Conservation (phyloP, 2,329 filamentous ascomycete species). For the Capronia americana region DNA sequence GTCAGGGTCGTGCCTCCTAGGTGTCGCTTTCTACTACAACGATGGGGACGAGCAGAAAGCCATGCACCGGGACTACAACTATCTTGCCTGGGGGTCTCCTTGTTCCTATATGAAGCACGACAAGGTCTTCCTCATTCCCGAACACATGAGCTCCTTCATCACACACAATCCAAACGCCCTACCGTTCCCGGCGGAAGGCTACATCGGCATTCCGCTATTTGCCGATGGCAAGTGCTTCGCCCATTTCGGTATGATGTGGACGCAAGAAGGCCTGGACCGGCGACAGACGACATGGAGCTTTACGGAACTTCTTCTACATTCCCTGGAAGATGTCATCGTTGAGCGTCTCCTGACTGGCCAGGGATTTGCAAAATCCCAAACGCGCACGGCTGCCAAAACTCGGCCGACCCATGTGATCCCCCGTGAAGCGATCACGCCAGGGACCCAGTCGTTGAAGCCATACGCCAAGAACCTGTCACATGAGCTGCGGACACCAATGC, state of each 20-base stretch:
- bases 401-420: conserved; percentile 55
- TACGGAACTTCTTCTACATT: conserved; percentile 71
- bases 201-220: conserved; percentile 70
- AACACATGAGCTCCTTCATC: conserved; percentile 64
- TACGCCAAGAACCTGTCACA: conserved; percentile 76
- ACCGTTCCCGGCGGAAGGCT: conserved; percentile 68
- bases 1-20: conserved; percentile 68
- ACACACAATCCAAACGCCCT: conserved; percentile 67
- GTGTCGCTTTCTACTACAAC: conserved; percentile 70
- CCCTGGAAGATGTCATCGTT: conserved; percentile 70
- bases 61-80: conserved; percentile 66
- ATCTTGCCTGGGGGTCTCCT: conserved; percentile 68
- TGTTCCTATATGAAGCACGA: conserved; percentile 74
- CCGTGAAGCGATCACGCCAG: conserved; percentile 60
- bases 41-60: conserved; percentile 61
- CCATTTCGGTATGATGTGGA: conserved; percentile 77
- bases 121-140: conserved; percentile 72
- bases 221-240: conserved; percentile 70
- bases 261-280: conserved; percentile 63
- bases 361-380: conserved; percentile 50
- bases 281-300: conserved; percentile 68
- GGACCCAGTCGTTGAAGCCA: conserved; percentile 70
- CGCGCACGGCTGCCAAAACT: conserved; percentile 33
- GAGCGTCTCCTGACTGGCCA: conserved; percentile 63
- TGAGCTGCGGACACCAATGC: conserved; percentile 75